Base-by-base conservation (phyloP, 139 green algal genomes). In the Chloropicon primus region DNA sequence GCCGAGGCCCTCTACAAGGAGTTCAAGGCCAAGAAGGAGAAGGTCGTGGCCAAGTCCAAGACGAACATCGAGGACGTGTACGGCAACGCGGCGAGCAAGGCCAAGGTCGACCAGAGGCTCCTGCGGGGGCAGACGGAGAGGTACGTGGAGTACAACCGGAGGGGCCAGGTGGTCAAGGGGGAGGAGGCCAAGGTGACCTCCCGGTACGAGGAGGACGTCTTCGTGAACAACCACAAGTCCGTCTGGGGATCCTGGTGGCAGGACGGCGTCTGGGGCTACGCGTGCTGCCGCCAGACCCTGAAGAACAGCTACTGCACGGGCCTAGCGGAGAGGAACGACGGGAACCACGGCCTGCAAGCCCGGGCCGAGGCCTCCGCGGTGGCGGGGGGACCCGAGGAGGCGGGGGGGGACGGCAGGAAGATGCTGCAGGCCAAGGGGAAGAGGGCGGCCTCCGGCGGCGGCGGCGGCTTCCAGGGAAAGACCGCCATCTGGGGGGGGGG, bases 201-300 rank as follows among this genome's bases (percentile, higher is more conserved):
- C 22, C 83, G 89, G 23, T 99, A 98, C 78, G 92, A 98, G 81
- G 95, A 99, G 85, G 95, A 99, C 77, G 91, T 97, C 74, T 79
- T 87, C n/a, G 73, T 89, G 28, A 90, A 93, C 78, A 99, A 99
- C 84, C 95, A 99, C 90, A 97, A 91, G 0, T 73, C 77, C 0
- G 92, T 99, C 72, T 99, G 94, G 94, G 95, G 95, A 23, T 94
- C 86, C 27, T 99, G 87, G 86, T 99, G 93, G 93, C 25, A 82
- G 1, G 89, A 94, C 22, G 93, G 93, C 21, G 71, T 76, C 27
- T 99, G 95, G 94, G 95, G 95, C 71, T 99, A 94, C 80, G 90
- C 89, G 0, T 99, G 95, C 88, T 99, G 95, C 85, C 88, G 92
- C 76, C 83, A 86, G 80, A 87, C 74, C 5, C 74, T 92, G 5